Base-by-base conservation (phyloP, 805 yeast genomes). In the Wickerhamiella siamensis region DNA sequence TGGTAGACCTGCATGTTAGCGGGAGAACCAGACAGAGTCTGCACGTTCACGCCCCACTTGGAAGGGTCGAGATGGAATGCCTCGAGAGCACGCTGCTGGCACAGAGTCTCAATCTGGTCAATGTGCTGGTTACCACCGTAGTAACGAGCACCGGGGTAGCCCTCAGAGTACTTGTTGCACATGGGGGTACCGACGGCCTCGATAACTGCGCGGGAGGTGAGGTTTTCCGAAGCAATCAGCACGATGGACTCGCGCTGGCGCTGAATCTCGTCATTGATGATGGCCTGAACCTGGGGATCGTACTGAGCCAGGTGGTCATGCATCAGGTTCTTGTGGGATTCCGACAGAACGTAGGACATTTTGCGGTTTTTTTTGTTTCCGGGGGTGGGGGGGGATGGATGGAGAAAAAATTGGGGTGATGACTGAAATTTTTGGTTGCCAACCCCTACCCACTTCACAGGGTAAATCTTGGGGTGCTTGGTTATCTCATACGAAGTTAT, bases 161-260 rank as follows among this genome's bases (percentile, higher is more conserved):
- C 97, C 66, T 88, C 98, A 9, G 96, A 86, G 67, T 88, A 88
- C 69, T 88, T 88, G 74, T 88, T 88, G 64, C 83, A 87, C 95
- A 88, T 84, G 60, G 83, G 94, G 21, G 95, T 81, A 50, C 97
- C 97, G 56, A 88, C 71, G 39, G 84, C 75, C 60, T 88, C 95
- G 75, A 88, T 82, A 26, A 88, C 98, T 19, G 95, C 79, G 52
- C 79, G 82, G 39, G 96, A 82, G 43, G 98, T 88, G 72, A 87
- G 88, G 66, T 88, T 88, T 62, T 88, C 98, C 35, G 94, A 81
- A 17, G 98, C 94, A 62, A 88, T 88, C 63, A 88, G 70, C 33
- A 88, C 86, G 58, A 88, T 78, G 22, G 95, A 84, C 60, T 81
- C 82, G 67, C 78, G 81, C 68, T 88, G 98, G 66, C 98, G 79